These are phyloP conservation scores for Coemansia sp. DNA, from an alignment of 192 early-diverging fungal species.

Conservation along the genomic window DNA sequence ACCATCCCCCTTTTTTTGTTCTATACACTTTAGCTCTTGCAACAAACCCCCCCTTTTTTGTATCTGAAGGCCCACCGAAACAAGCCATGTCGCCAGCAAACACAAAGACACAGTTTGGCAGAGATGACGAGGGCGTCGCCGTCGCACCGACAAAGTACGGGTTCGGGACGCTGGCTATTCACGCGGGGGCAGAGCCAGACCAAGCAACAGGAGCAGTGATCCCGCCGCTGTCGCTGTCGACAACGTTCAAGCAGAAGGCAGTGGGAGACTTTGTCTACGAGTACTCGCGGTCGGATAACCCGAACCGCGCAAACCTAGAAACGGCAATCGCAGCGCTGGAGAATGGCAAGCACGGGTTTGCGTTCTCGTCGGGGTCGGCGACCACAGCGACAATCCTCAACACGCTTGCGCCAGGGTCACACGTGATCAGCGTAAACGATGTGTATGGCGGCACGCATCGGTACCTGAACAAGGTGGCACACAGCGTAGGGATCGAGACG, in stretches of 20 bases:
- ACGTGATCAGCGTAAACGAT: slow-evolving; percentile 84
- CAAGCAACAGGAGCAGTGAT: slow-evolving; percentile 95
- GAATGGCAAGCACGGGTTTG: slow-evolving; percentile 80
- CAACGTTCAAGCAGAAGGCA: slow-evolving; percentile 90
- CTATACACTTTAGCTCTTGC: background rate
- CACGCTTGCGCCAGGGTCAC: slow-evolving; percentile 65
- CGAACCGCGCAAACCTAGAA: slow-evolving; percentile 75
- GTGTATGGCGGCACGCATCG: slow-evolving; percentile 90
- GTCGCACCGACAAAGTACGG: slow-evolving; percentile 35
- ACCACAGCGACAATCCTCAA: slow-evolving; percentile 79
- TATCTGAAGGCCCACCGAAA: background rate
- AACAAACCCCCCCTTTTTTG: too few species aligned
- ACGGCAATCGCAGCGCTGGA: slow-evolving; percentile 90
- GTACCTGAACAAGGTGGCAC: slow-evolving; percentile 83
- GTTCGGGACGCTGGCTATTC: slow-evolving; percentile 93
- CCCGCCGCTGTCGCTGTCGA: slow-evolving; percentile 91
- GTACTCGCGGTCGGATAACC: slow-evolving; percentile 82
- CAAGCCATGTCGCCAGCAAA: slow-evolving; percentile 42
- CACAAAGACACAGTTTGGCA: slow-evolving; percentile 9
- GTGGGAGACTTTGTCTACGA: slow-evolving; percentile 91
- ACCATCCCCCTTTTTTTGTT: background rate
- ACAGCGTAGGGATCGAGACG: slow-evolving; percentile 61
- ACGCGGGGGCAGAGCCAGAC: slow-evolving; percentile 89
- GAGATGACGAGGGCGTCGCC: slow-evolving; percentile 16
- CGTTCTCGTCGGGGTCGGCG: slow-evolving; percentile 82